Conservation (phyloP, 1,284 basidiomycete genomes). For the Gomphus sp. region DNA sequence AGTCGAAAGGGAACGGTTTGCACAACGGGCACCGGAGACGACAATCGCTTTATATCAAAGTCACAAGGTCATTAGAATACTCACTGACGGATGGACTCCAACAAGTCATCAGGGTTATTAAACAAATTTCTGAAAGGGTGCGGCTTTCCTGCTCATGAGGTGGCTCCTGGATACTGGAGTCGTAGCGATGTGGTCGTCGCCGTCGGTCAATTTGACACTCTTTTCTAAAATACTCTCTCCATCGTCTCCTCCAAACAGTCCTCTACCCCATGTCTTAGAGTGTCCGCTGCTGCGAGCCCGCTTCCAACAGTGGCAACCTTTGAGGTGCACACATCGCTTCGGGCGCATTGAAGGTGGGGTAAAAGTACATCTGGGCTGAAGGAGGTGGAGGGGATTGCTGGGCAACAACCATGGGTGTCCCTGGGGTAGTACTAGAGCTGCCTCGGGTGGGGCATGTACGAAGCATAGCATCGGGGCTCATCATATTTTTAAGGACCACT, state of each 20-base stretch:
- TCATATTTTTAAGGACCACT: conserved; percentile 32
- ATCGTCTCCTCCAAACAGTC: not conserved
- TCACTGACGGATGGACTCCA: no score
- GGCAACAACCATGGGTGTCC: no score
- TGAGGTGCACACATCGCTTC: conserved; percentile 1
- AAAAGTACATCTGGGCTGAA: no score
- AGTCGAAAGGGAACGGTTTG: no score
- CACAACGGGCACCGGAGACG: no score
- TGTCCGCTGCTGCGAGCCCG: not conserved
- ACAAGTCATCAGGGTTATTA: no score
- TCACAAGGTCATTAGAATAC: no score
- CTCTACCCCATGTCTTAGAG: not conserved
- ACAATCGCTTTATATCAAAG: no score
- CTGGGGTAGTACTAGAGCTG: not conserved
- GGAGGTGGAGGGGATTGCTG: no score
- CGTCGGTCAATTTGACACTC: not conserved
- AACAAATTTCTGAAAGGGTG: no score
- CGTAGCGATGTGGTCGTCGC: not conserved
- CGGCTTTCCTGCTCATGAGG: no score
- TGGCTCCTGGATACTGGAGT: not conserved
- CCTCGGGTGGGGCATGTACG: conserved; percentile 47
- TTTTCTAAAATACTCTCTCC: not conserved
- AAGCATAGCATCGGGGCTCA: conserved; percentile 63
- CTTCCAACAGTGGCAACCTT: not conserved
- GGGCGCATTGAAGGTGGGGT: no score